phyloP scores from a whole-genome alignment of 805 yeast genomes.

The Nakazawaea populi region DNA sequence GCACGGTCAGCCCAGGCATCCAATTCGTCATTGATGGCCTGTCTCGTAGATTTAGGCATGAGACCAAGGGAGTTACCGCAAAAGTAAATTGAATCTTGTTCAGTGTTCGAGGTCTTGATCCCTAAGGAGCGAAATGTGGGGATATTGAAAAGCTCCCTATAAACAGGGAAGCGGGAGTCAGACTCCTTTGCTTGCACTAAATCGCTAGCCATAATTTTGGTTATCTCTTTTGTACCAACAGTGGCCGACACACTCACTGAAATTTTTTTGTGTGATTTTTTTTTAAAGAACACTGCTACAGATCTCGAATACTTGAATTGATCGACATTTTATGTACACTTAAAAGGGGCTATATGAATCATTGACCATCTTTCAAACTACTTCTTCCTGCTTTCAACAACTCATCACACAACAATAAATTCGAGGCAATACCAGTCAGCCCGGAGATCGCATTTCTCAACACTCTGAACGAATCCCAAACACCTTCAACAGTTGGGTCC shows the following conservation, averaged over 20 bases:
- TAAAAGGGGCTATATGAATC: background rate
- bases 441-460: constrained; percentile 87
- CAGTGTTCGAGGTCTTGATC: constrained; percentile 18
- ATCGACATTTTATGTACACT: too few relatives aligned
- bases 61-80: constrained; percentile 95
- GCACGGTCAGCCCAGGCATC: constrained; percentile 79
- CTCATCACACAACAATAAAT: constrained; percentile 91
- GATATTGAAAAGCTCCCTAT: constrained; percentile 44
- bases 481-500: constrained; percentile 91
- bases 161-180: constrained; percentile 34
- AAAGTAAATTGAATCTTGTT: constrained; percentile 44
- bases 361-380: constrained; percentile 56
- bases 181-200: constrained; percentile 22
- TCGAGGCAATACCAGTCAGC: constrained; percentile 92
- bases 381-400: constrained; percentile 94
- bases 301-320: too few relatives aligned
- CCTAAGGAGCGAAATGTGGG: constrained; percentile 69
- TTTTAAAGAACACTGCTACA: background rate
- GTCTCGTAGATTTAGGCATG: constrained; percentile 64
- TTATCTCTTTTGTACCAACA: background rate
- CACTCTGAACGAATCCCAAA: constrained; percentile 95
- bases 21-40: constrained; percentile 58
- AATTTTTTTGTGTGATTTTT: background rate
- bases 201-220: background rate
- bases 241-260: background rate